These are phyloP conservation scores for Stemphylium beticola DNA, from an alignment of 2,329 filamentous ascomycete genomes.

Conservation along the genomic window DNA sequence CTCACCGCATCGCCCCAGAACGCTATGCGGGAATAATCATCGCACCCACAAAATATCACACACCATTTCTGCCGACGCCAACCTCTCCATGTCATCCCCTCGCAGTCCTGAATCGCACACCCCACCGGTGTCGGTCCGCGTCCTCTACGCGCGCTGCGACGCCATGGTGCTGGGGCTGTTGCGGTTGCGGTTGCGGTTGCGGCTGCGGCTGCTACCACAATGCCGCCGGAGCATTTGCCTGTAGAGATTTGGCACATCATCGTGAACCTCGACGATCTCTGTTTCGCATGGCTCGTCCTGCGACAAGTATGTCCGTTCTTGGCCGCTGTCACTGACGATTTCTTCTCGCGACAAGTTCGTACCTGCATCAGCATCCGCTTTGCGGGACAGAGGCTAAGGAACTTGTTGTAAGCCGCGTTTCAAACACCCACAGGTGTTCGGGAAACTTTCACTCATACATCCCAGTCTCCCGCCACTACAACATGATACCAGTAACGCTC, in stretches of 20 bases:
- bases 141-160: slow-evolving; percentile 1
- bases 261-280: slow-evolving; percentile 19
- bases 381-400: slow-evolving; percentile 19
- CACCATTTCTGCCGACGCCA: slow-evolving; percentile 12
- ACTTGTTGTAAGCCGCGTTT: slow-evolving; percentile 23
- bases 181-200: background rate
- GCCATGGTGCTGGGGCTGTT: slow-evolving; percentile 1
- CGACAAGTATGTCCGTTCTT: slow-evolving; percentile 23
- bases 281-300: slow-evolving; percentile 30
- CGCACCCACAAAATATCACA: slow-evolving; percentile 9
- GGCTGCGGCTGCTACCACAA: background rate
- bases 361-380: slow-evolving; percentile 24
- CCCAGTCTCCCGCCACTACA: slow-evolving; percentile 10
- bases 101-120: slow-evolving; percentile 13
- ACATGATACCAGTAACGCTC: background rate
- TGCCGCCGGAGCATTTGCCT: slow-evolving; percentile 19
- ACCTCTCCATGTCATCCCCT: slow-evolving; percentile 9
- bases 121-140: slow-evolving; percentile 19
- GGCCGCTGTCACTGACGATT: slow-evolving; percentile 20
- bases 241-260: slow-evolving; percentile 26
- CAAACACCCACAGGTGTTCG: background rate
- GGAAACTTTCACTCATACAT: slow-evolving; percentile 13
- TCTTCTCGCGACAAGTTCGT: slow-evolving; percentile 22
- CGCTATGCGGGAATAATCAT: slow-evolving; percentile 18
- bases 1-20: slow-evolving; percentile 14